phyloP scores from a whole-genome alignment of 805 yeast species.

The Hyphopichia homilentoma region DNA sequence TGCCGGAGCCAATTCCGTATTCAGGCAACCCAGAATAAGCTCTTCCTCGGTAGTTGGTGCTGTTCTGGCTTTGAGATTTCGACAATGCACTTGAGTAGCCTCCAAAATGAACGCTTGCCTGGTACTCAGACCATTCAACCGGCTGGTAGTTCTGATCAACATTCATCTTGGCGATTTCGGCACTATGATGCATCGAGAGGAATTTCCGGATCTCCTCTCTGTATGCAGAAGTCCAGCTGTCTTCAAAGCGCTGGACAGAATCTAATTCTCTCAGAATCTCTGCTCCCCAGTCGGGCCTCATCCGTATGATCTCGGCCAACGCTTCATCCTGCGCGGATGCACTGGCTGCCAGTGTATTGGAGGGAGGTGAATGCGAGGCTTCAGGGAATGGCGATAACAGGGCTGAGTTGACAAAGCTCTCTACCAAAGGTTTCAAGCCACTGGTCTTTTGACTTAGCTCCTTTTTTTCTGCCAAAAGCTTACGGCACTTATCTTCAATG shows the following conservation, averaged over 20 bases:
- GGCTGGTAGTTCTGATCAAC: conserved; percentile 28
- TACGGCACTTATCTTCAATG: conserved; percentile 23
- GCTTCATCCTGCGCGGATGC: conserved; percentile 12
- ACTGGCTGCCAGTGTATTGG: conserved; percentile 2
- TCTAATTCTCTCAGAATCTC: conserved; percentile 27
- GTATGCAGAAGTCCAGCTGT: conserved; percentile 28
- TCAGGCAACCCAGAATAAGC: too few species aligned
- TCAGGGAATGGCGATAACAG: background rate
- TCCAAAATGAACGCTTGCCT: conserved; percentile 38
- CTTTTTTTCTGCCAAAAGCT: conserved; percentile 19
- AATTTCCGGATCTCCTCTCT: conserved; percentile 26
- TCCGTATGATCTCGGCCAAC: conserved; percentile 17
- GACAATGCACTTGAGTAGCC: conserved; percentile 29
- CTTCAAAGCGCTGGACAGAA: conserved; percentile 18
- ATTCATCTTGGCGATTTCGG: conserved; percentile 23
- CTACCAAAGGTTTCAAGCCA: conserved; percentile 21
- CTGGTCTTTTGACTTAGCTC: conserved; percentile 11
- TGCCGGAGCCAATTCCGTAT: too few species aligned
- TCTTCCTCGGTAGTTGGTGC: background rate
- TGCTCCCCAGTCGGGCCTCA: conserved; percentile 34
- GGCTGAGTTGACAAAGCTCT: conserved; percentile 14
- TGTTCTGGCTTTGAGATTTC: conserved; percentile 10
- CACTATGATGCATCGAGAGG: conserved; percentile 21
- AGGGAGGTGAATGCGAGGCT: conserved; percentile 4
- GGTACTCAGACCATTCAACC: conserved; percentile 27